These are phyloP conservation scores for Epichloe festucae DNA, from an alignment of 2,329 filamentous ascomycete genomes.

Conservation along the genomic window DNA sequence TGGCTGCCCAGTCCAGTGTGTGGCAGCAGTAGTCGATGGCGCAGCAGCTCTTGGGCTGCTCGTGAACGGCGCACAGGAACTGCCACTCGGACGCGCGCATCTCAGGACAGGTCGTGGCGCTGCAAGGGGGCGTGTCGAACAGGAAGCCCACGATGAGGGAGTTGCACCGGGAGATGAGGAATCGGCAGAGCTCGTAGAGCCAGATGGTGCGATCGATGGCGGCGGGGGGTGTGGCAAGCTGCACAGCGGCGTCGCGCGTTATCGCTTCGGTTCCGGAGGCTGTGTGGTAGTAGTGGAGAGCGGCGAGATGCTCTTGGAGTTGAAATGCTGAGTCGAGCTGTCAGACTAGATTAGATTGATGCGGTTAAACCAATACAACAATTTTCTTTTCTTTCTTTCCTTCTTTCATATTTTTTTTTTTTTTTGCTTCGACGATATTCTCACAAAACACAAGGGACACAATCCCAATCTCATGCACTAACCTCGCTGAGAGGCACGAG, in stretches of 20 bases:
- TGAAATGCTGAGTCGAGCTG: constrained; percentile 96
- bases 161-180: constrained; percentile 91
- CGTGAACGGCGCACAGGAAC: constrained; percentile 94
- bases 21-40: constrained; percentile 99
- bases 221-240: constrained; percentile 72
- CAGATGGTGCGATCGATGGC: constrained; percentile 79
- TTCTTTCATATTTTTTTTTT: too few relatives aligned
- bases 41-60: constrained; percentile 91
- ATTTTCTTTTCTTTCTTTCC: too few relatives aligned
- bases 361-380: too few relatives aligned
- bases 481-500: constrained; percentile 78
- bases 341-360: constrained; percentile 3
- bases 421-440: background rate
- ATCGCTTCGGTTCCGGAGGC: constrained; percentile 56
- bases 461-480: constrained; percentile 14
- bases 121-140: constrained; percentile 84
- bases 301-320: constrained; percentile 91
- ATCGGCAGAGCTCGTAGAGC: constrained; percentile 96
- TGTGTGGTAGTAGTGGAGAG: constrained; percentile 74
- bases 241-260: constrained; percentile 58
- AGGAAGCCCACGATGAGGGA: constrained; percentile 85
- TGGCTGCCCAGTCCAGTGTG: constrained; percentile 94
- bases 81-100: constrained; percentile 99
- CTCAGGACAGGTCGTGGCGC: constrained; percentile 78
- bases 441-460: too few relatives aligned